phyloP scores from a whole-genome alignment of 2,329 filamentous ascomycete species.

The Talaromyces verruculosus region DNA sequence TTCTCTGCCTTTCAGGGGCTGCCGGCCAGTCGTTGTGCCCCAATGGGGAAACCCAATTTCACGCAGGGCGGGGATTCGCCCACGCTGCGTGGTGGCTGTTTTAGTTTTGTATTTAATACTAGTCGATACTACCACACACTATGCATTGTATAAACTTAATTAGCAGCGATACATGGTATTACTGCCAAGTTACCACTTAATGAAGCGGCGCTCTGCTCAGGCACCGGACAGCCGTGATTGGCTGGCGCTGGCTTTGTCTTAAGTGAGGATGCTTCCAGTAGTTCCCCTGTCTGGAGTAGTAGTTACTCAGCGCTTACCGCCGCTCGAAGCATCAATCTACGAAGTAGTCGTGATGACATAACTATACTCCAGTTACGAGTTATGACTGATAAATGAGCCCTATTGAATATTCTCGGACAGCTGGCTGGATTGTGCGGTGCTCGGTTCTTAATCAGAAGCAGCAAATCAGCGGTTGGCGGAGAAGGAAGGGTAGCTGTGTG shows the following conservation, averaged over 20 bases:
- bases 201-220: conserved; percentile 6
- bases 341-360: too few relatives aligned
- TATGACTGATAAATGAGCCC: too few relatives aligned
- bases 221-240: conserved; percentile 12
- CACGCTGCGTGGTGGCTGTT: background rate
- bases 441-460: background rate
- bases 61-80: conserved; percentile 4
- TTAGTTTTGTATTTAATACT: background rate
- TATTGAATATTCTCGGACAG: background rate
- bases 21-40: background rate
- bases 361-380: too few relatives aligned
- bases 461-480: background rate
- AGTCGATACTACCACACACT: background rate
- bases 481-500: background rate
- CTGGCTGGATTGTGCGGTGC: background rate
- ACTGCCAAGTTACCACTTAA: conserved; percentile 2
- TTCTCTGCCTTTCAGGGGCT: background rate
- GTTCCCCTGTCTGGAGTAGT: conserved; percentile 11
- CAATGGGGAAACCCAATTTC: conserved; percentile 12
- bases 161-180: background rate
- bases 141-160: too few relatives aligned
- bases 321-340: background rate
- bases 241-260: background rate
- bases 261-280: background rate
- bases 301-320: background rate